Conservation (phyloP, 805 yeast genomes). For the Yamadazyma ubonensis region DNA sequence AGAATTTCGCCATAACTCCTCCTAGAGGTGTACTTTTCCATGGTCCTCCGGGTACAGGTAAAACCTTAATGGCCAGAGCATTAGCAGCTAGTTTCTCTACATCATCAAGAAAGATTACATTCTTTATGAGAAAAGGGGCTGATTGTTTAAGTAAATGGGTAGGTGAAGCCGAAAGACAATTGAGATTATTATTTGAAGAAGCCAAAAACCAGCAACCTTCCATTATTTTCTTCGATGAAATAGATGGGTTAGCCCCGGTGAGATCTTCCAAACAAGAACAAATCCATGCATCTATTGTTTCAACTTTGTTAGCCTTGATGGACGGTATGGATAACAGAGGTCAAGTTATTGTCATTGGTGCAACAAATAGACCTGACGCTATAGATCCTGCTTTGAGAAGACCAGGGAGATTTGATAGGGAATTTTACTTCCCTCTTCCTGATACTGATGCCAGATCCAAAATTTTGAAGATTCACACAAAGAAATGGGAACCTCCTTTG, state of each 20-base stretch:
- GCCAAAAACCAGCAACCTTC: conserved; percentile 95
- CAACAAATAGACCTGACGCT: conserved; percentile 96
- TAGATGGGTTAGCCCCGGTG: conserved; percentile 97
- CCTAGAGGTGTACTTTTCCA: conserved; percentile 97
- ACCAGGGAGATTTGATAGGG: conserved; percentile 97
- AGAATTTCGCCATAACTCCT: conserved; percentile 86
- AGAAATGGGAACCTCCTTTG: conserved; percentile 81
- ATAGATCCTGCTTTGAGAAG: conserved; percentile 97
- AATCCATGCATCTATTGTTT: conserved; percentile 95
- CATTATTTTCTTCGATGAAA: conserved; percentile 95
- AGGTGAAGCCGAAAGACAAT: conserved; percentile 96
- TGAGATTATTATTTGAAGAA: conserved; percentile 88
- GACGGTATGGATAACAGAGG: conserved; percentile 99
- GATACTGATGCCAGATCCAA: conserved; percentile 74
- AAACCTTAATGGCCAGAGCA: conserved; percentile 96
- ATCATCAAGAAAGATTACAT: conserved; percentile 81
- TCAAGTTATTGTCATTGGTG: conserved; percentile 96
- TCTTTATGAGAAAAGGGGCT: conserved; percentile 98
- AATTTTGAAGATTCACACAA: conserved; percentile 82
- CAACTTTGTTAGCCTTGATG: conserved; percentile 92
- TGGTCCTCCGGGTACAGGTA: conserved; percentile 99
- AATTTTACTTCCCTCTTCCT: conserved; percentile 93
- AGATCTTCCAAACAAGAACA: conserved; percentile 97
- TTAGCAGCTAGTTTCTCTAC: conserved; percentile 93
- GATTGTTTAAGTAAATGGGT: conserved; percentile 98